A percentile compares a stretch with the other conserved stretches of the same genome.
Evolutionary conservation across 2,329 filamentous ascomycete genomes (phyloP).

Genomic region (Furcasterigmium furcatum): DNA sequence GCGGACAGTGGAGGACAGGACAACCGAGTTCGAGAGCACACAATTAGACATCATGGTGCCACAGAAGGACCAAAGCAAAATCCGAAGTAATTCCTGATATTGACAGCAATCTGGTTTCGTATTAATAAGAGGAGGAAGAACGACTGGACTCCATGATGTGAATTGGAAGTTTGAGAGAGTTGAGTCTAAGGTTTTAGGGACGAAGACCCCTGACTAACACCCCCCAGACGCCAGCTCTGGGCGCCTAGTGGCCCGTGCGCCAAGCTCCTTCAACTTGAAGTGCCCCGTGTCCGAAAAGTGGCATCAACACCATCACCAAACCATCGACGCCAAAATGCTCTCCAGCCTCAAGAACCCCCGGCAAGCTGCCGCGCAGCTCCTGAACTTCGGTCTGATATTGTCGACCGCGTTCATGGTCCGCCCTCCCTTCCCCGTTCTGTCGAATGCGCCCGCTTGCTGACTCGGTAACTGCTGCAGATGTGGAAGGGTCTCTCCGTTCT

Average conservation of each 20-base stretch:
- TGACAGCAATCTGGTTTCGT: too few species aligned
- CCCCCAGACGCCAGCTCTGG: too few species aligned
- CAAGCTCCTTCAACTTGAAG: slow-evolving; percentile 2
- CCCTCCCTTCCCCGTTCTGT: background rate
- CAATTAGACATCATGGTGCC: too few species aligned
- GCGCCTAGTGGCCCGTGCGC: slow-evolving; percentile 4
- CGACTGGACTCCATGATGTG: too few species aligned
- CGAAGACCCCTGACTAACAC: too few species aligned
- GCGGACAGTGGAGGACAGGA: too few species aligned
- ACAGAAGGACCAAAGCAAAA: too few species aligned
- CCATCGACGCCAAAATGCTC: slow-evolving; percentile 52
- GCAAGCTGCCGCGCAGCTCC: slow-evolving; percentile 75
- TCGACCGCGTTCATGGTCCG: slow-evolving; percentile 86
- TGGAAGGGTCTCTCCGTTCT: slow-evolving; percentile 85
- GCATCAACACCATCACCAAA: background rate
- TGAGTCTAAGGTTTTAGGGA: too few species aligned
- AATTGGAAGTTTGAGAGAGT: too few species aligned
- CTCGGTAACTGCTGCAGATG: slow-evolving; percentile 45
- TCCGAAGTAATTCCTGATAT: too few species aligned
- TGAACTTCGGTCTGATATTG: slow-evolving; percentile 89
- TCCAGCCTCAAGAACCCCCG: slow-evolving; percentile 68
- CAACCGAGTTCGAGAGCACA: too few species aligned
- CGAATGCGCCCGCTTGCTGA: background rate
- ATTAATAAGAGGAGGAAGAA: too few species aligned
- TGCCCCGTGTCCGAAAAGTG: background rate